phyloP scores from a whole-genome alignment of 495 filamentous ascomycete genomes.

The Halenospora varia region DNA sequence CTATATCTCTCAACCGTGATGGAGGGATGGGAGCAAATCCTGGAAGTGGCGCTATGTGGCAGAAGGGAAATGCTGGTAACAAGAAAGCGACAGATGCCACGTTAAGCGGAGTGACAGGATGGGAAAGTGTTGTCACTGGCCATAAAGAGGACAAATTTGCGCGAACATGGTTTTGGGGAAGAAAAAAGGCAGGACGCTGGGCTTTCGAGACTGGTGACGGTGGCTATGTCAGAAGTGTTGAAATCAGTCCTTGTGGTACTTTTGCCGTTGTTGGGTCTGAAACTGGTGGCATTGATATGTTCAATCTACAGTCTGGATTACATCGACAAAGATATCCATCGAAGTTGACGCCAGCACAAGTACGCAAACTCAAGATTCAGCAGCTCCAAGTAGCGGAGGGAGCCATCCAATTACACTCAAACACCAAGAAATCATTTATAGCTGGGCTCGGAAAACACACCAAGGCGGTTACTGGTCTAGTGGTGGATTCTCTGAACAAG shows the following conservation, averaged over 20 bases:
- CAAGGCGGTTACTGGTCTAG: slow-evolving; percentile 77
- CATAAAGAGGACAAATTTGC: slow-evolving; percentile 81
- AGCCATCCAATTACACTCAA: slow-evolving; percentile 20
- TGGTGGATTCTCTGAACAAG: slow-evolving; percentile 79
- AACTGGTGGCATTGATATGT: slow-evolving; percentile 82
- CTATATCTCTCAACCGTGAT: slow-evolving; percentile 86
- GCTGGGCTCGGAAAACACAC: slow-evolving; percentile 63
- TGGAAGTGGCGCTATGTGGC: slow-evolving; percentile 69
- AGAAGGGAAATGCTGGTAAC: slow-evolving; percentile 57
- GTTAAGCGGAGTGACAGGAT: slow-evolving; percentile 71
- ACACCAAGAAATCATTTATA: slow-evolving; percentile 30
- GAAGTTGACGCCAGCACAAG: slow-evolving; percentile 58
- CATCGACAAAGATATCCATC: slow-evolving; percentile 84
- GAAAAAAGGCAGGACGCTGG: slow-evolving; percentile 90
- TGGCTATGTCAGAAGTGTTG: slow-evolving; percentile 79
- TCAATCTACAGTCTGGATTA: slow-evolving; percentile 89
- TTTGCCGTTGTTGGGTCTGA: slow-evolving; percentile 90
- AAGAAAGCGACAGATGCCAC: slow-evolving; percentile 53
- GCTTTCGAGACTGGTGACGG: slow-evolving; percentile 83
- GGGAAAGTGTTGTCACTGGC: slow-evolving; percentile 96
- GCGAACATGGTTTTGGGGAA: slow-evolving; percentile 96
- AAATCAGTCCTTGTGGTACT: slow-evolving; percentile 85
- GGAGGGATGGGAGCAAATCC: slow-evolving; percentile 80
- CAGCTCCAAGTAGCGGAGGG: slow-evolving; percentile 46
- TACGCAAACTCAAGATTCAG: slow-evolving; percentile 55